phyloP scores from a whole-genome alignment of 495 filamentous ascomycete genomes.

The Extremus antarcticus region DNA sequence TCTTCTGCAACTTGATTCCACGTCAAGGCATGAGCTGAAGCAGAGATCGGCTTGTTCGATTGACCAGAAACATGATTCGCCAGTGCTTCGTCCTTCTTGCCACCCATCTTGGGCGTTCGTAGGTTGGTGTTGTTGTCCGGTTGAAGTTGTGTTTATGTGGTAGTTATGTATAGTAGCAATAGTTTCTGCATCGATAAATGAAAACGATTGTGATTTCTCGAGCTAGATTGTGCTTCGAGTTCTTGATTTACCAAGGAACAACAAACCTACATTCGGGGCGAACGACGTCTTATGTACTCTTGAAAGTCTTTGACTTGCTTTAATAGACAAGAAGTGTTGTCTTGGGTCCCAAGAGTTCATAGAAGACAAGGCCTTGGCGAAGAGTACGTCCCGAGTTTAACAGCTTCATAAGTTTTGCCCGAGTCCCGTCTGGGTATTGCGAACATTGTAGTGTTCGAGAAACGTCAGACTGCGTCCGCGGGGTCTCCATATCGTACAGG shows the following conservation, averaged over 20 bases:
- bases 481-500: too few relatives aligned
- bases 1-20: conserved; percentile 44
- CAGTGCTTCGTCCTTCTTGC: not conserved
- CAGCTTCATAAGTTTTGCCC: too few relatives aligned
- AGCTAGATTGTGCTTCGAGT: not conserved
- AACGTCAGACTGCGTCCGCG: too few relatives aligned
- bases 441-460: too few relatives aligned
- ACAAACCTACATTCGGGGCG: not conserved
- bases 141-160: not conserved
- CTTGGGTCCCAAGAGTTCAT: not conserved
- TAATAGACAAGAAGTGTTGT: not conserved
- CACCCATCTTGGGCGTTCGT: conserved; percentile 2
- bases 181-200: not conserved
- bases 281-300: not conserved
- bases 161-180: too few relatives aligned
- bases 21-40: conserved; percentile 55
- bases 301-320: not conserved
- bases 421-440: too few relatives aligned
- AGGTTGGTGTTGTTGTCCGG: not conserved
- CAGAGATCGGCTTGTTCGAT: conserved; percentile 43
- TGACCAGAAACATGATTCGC: conserved; percentile 41
- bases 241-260: not conserved
- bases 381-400: too few relatives aligned
- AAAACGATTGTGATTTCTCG: conserved; percentile 1
- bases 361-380: too few relatives aligned